Base-by-base conservation (phyloP, 2,329 filamentous ascomycete genomes). In the Penicillium sp. region DNA sequence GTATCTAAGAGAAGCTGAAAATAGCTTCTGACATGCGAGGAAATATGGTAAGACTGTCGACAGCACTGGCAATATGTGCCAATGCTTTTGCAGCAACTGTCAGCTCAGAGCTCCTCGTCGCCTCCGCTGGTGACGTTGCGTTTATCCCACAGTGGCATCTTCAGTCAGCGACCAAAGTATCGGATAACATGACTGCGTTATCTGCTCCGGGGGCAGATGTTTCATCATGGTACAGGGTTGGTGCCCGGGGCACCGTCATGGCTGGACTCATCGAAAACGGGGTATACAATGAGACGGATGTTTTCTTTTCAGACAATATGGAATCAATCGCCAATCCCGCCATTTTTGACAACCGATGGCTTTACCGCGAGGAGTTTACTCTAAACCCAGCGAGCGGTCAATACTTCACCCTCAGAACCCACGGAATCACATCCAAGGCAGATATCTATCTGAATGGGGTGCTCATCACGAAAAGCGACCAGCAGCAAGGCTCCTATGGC, bases 371-470 rank as follows among this genome's bases (percentile, higher is more conserved):
- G 33, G 78, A 83, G 50, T 78, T 82, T 46, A 50, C 54, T 0
- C 56, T 82, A 1, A 55, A 65, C 0, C 59, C 57, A 11, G 41
- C 52, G 2, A 27, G 62, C 0, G 65, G 64, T 1, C 64, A 72
- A 29, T 76, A 81, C 55, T 80, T 76, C 54, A 72, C 79, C 25
- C 67, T 85, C 2, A 67, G 77, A 29, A 84, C 80, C 0, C 72
- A 84, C 52, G 82, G 82, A 4, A 81, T 85, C 54, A 78, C 76
- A 0, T 82, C 81, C 1, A 75, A 75, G 28, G 82, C 79, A 1
- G 81, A 84, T 54, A 75, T 86, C 5, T 83, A 74, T 50, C 52
- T 85, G 41, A 85, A 85, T 49, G 80, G 81, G 11, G 64, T 70
- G 27, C 66, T 75, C 49, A 63, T 85, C 13, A 80, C 73, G 2